Evolutionary conservation across 805 yeast species (phyloP).

Genomic region (Saturnispora sanitii): DNA sequence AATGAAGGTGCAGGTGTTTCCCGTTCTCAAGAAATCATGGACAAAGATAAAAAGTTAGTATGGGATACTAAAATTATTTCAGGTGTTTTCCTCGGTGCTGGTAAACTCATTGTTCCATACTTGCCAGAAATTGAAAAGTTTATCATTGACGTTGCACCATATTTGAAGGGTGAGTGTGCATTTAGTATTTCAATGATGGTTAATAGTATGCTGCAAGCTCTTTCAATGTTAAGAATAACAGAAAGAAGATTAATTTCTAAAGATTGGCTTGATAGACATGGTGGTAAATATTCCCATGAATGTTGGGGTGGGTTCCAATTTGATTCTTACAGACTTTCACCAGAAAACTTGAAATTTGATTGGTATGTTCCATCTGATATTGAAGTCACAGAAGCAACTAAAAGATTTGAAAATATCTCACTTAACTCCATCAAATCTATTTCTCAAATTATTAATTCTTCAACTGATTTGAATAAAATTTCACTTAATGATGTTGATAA

Average conservation of each 20-base stretch:
- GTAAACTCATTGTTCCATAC: constrained; percentile 35
- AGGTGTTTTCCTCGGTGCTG: constrained; percentile 63
- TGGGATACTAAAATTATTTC: constrained; percentile 63
- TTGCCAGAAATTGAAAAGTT: constrained; percentile 38
- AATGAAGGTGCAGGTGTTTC: constrained; percentile 76
- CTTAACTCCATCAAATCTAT: constrained; percentile 36
- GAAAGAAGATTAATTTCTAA: constrained; percentile 49
- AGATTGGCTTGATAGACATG: constrained; percentile 29
- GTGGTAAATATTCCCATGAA: constrained; percentile 31
- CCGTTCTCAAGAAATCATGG: constrained; percentile 54
- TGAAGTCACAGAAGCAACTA: constrained; percentile 53
- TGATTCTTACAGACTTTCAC: constrained; percentile 38
- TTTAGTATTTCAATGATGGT: constrained; percentile 50
- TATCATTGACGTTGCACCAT: constrained; percentile 35
- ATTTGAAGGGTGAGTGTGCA: constrained; percentile 48
- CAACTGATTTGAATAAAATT: constrained; percentile 35
- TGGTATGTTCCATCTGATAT: constrained; percentile 66
- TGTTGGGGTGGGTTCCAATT: constrained; percentile 75
- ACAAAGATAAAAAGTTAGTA: constrained; percentile 68
- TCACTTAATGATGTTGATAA: constrained; percentile 20
- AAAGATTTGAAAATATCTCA: constrained; percentile 42
- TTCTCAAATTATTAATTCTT: constrained; percentile 40
- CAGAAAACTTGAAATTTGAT: constrained; percentile 41
- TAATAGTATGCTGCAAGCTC: constrained; percentile 50
- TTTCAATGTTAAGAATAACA: constrained; percentile 49